These are phyloP conservation scores for Colletotrichum endophyticum DNA, from an alignment of 2,329 filamentous ascomycete species.

Conservation along the genomic window DNA sequence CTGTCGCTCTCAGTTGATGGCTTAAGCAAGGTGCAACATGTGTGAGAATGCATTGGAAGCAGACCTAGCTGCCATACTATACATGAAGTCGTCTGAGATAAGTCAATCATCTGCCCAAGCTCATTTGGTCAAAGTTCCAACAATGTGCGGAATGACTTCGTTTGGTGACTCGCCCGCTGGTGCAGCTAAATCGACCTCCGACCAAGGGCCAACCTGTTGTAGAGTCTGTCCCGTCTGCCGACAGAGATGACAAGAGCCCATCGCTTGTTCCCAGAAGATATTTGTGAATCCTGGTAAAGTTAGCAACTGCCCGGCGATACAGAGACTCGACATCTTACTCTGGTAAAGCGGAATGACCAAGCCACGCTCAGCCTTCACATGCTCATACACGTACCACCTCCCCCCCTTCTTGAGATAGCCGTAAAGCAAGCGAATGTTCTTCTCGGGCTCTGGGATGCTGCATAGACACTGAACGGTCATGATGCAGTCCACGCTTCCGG, in stretches of 20 bases:
- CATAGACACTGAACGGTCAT: slow-evolving; percentile 58
- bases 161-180: background rate
- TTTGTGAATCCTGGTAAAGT: slow-evolving; percentile 39
- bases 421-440: slow-evolving; percentile 51
- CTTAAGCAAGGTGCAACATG: background rate
- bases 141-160: background rate
- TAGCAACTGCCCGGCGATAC: background rate
- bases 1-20: fast-evolving
- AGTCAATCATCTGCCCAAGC: background rate
- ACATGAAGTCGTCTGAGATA: background rate
- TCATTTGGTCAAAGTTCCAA: background rate
- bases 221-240: background rate
- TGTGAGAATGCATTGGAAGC: background rate
- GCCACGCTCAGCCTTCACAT: slow-evolving; percentile 41
- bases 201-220: background rate
- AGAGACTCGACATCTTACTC: slow-evolving; percentile 31
- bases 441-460: slow-evolving; percentile 54
- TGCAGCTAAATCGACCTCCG: background rate
- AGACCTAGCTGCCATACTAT: background rate
- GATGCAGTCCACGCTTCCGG: slow-evolving; percentile 50
- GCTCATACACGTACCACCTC: slow-evolving; percentile 58
- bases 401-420: slow-evolving; percentile 54
- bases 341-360: slow-evolving; percentile 44
- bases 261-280: slow-evolving; percentile 42
- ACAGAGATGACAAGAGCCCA: background rate